Conservation (phyloP, 345 rosid species). For the Mercurialis annua region DNA sequence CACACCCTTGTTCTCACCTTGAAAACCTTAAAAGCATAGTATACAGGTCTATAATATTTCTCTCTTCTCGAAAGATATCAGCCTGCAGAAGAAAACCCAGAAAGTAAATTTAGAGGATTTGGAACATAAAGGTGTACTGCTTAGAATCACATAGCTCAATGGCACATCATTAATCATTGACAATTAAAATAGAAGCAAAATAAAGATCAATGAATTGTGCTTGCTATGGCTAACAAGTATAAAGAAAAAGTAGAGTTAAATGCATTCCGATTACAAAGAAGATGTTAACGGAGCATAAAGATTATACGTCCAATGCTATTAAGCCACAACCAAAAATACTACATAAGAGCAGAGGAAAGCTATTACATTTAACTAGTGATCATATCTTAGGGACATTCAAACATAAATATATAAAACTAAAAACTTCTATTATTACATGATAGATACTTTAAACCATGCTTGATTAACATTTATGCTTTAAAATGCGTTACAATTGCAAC, state of each 20-base stretch:
- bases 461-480: neutral
- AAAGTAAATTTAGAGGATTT: neutral
- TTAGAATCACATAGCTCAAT: neutral
- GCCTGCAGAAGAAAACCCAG: slow-evolving; percentile 50
- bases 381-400: neutral
- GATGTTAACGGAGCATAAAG: neutral
- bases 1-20: slow-evolving; percentile 45
- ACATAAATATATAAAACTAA: neutral
- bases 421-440: neutral
- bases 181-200: neutral
- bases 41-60: slow-evolving; percentile 78
- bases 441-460: neutral
- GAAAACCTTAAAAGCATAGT: slow-evolving; percentile 94
- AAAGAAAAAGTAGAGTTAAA: neutral
- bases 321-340: neutral
- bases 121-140: neutral
- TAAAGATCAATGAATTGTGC: neutral
- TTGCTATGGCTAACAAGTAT: neutral
- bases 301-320: neutral
- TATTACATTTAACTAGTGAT: neutral
- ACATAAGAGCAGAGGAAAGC: neutral
- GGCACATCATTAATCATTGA: neutral
- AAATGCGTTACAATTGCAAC: neutral
- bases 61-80: slow-evolving; percentile 85
- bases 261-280: neutral